Conservation (phyloP, 352 stramenopile genomes). For the Globisporangium cystogenes region DNA sequence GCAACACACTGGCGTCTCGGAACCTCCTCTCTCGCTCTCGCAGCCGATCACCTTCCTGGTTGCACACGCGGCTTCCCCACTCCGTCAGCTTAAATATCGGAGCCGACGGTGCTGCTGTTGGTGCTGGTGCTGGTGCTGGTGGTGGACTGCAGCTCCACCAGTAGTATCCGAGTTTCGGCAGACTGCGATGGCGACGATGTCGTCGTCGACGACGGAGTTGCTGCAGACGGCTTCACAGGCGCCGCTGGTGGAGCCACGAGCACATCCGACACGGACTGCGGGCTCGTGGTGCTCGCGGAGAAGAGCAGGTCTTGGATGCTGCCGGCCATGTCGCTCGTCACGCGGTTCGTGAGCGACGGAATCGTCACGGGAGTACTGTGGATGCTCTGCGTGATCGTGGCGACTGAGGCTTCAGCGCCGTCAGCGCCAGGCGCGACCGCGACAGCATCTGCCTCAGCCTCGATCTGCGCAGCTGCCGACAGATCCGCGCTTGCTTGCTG, state of each 20-base stretch:
- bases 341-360: slow-evolving; percentile 33
- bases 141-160: slow-evolving; percentile 2
- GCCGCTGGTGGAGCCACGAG: slow-evolving; percentile 4
- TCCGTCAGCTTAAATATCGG: no score
- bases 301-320: slow-evolving; percentile 68
- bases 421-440: neutral
- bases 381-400: slow-evolving; percentile 28
- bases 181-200: neutral
- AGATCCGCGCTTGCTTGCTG: slow-evolving; percentile 21
- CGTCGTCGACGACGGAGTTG: neutral
- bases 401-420: slow-evolving; percentile 1
- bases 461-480: neutral
- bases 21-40: no score
- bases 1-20: no score
- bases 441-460: neutral
- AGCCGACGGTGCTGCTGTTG: no score
- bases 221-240: neutral
- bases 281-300: slow-evolving; percentile 46
- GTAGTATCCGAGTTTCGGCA: slow-evolving; percentile 6
- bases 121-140: neutral
- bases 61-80: no score
- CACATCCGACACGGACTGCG: slow-evolving; percentile 57
- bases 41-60: no score
- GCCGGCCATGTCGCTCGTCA: slow-evolving; percentile 28
- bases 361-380: slow-evolving; percentile 50